phyloP scores from a whole-genome alignment of 2,329 filamentous ascomycete species.

The Cryphonectria nitschkei region DNA sequence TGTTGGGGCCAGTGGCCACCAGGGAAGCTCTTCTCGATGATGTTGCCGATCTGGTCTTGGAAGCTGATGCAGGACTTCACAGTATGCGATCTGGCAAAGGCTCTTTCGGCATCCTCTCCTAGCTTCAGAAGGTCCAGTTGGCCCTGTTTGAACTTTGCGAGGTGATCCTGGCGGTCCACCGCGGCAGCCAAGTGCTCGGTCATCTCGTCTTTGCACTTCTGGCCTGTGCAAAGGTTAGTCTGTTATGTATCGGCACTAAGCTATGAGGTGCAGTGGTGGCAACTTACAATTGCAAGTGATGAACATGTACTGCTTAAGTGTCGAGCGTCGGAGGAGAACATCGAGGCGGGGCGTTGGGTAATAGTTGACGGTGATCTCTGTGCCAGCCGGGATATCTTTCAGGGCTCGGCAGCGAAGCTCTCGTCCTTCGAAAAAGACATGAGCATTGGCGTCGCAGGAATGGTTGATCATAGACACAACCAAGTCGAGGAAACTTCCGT shows the following conservation, averaged over 20 bases:
- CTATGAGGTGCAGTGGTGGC: too few species aligned
- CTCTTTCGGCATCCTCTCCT: constrained; percentile 19
- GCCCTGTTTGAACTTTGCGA: constrained; percentile 28
- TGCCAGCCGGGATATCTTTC: constrained; percentile 36
- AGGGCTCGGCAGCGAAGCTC: constrained; percentile 39
- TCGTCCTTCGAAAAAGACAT: constrained; percentile 39
- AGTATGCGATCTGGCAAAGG: constrained; percentile 24
- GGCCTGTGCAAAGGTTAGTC: constrained; percentile 28
- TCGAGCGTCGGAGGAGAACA: constrained; percentile 31
- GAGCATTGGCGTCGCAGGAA: constrained; percentile 42
- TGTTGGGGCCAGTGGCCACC: constrained; percentile 35
- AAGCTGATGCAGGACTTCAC: constrained; percentile 29
- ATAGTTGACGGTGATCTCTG: constrained; percentile 43
- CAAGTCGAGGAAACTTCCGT: constrained; percentile 39
- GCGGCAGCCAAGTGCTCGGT: constrained; percentile 27
- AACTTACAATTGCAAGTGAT: constrained; percentile 37
- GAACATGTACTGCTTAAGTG: constrained; percentile 34
- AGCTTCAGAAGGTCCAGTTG: constrained; percentile 31
- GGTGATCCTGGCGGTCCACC: constrained; percentile 22
- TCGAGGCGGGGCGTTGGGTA: constrained; percentile 33
- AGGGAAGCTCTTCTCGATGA: constrained; percentile 29
- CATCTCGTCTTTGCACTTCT: constrained; percentile 35
- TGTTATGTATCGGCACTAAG: not conserved
- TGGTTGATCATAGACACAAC: constrained; percentile 41
- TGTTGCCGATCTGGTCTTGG: constrained; percentile 30